Percentiles rank a stretch among this genome's conserved stretches.
phyloP scores from a whole-genome alignment of 2,329 filamentous ascomycete genomes.

The Escovopsis weberi region DNA sequence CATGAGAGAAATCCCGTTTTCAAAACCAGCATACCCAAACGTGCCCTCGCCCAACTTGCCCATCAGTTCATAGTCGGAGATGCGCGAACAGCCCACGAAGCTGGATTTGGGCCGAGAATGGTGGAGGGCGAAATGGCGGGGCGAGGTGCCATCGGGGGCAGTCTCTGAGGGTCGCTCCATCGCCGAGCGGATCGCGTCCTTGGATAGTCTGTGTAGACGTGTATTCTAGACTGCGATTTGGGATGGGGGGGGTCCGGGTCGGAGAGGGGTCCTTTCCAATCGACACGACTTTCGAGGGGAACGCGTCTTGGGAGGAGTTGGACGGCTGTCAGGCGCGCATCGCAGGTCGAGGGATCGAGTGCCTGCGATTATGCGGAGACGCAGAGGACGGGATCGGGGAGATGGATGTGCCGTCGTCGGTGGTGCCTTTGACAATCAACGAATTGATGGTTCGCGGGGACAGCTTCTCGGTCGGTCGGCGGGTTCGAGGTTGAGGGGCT shows the following conservation, averaged over 20 bases:
- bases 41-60: slow-evolving; percentile 88
- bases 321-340: slow-evolving; percentile 6
- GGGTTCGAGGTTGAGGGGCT: no score
- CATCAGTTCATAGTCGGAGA: slow-evolving; percentile 64
- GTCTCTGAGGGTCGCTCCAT: slow-evolving; percentile 19
- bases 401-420: background rate
- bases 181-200: slow-evolving; percentile 2
- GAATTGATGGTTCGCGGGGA: no score
- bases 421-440: no score
- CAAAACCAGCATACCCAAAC: slow-evolving; percentile 53
- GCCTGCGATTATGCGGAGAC: no score
- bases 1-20: background rate
- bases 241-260: background rate
- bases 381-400: background rate
- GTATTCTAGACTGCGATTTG: background rate
- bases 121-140: slow-evolving; percentile 40
- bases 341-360: background rate
- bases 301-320: slow-evolving; percentile 4
- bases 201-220: background rate
- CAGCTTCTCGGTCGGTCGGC: no score
- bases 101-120: slow-evolving; percentile 41
- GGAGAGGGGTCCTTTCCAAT: no score
- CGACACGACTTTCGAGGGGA: background rate
- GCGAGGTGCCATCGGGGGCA: slow-evolving; percentile 30
- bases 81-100: slow-evolving; percentile 75